Evolutionary conservation across 2,329 filamentous ascomycete species (phyloP).

Genomic region (Metarhizium robertsii): DNA sequence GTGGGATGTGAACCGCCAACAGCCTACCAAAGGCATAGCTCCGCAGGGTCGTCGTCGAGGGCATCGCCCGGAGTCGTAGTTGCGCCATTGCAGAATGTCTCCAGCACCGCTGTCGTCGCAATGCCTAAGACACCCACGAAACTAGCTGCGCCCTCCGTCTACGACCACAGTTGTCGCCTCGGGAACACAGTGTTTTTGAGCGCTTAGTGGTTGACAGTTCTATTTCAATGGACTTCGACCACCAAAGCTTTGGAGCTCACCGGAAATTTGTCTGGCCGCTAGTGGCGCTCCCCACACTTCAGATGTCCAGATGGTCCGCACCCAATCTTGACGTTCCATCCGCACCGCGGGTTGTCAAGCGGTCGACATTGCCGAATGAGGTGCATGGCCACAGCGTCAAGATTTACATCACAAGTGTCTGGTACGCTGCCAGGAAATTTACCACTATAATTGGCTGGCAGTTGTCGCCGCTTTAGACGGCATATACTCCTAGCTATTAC

Average conservation of each 20-base stretch:
- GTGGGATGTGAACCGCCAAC: conserved; percentile 12
- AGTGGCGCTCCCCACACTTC: not conserved
- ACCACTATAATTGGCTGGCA: too few relatives aligned
- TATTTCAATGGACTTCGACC: not conserved
- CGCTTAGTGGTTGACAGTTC: not conserved
- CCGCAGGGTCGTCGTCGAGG: conserved; percentile 16
- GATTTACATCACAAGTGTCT: too few relatives aligned
- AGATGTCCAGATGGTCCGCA: not conserved
- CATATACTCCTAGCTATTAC: too few relatives aligned
- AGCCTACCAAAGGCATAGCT: conserved; percentile 8
- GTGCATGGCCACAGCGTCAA: too few relatives aligned
- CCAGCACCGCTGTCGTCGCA: conserved; percentile 1
- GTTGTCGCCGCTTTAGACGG: too few relatives aligned
- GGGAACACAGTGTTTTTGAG: not conserved
- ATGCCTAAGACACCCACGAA: not conserved
- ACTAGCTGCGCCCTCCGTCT: not conserved
- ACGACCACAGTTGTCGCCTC: not conserved
- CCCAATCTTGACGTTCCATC: not conserved
- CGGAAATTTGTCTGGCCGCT: conserved; percentile 5
- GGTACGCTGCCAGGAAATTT: too few relatives aligned
- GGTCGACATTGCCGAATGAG: too few relatives aligned
- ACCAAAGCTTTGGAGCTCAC: not conserved
- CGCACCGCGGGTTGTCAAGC: not conserved
- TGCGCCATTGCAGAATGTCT: conserved; percentile 19
- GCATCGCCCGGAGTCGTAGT: conserved; percentile 20